Conservation (phyloP, 179 eudicot species). For the Beta lomatogona region DNA sequence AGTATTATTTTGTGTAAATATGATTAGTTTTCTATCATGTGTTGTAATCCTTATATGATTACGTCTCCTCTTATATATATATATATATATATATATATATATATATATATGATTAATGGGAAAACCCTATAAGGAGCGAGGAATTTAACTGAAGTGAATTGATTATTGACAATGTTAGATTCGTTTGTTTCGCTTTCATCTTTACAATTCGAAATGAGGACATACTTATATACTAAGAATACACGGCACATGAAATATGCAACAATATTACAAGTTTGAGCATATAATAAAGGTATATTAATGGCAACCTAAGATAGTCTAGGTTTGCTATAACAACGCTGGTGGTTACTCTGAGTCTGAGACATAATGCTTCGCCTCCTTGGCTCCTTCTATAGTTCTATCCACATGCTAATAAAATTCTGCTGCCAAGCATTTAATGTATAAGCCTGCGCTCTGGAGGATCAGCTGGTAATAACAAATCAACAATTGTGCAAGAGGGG, state of each 20-base stretch:
- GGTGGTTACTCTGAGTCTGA: slow-evolving; percentile 25
- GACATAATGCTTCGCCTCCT: background rate
- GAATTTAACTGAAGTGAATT: too few species aligned
- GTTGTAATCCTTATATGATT: too few species aligned
- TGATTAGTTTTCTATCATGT: too few species aligned
- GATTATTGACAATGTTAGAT: too few species aligned
- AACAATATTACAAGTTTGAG: background rate
- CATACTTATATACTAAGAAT: too few species aligned
- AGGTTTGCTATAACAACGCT: slow-evolving; percentile 20
- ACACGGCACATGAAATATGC: background rate
- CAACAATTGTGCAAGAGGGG: background rate
- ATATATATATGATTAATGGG: too few species aligned
- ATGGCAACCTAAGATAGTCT: slow-evolving; percentile 21
- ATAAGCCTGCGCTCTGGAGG: background rate
- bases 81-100: too few species aligned
- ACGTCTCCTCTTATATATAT: too few species aligned
- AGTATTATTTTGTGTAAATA: too few species aligned
- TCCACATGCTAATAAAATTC: slow-evolving; percentile 2
- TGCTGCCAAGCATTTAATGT: slow-evolving; percentile 11
- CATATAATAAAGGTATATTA: background rate
- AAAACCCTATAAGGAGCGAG: too few species aligned
- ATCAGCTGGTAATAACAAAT: background rate
- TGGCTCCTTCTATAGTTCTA: background rate
- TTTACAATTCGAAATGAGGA: too few species aligned
- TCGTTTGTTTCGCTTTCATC: too few species aligned